Percentiles rank a stretch among this genome's conserved stretches.
Evolutionary conservation across 2,329 filamentous ascomycete genomes (phyloP).

Genomic region (Phialophora expanda): DNA sequence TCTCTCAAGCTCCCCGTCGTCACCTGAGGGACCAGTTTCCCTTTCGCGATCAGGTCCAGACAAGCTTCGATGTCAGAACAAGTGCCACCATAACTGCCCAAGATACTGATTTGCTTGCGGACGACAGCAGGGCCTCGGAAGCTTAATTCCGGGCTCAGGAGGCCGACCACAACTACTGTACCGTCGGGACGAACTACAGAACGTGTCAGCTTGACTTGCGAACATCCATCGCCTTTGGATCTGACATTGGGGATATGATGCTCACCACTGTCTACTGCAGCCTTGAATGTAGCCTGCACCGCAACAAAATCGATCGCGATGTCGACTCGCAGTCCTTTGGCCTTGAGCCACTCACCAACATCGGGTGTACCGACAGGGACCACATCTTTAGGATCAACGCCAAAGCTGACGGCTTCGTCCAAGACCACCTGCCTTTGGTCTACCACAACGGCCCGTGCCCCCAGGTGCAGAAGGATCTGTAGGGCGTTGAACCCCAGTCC

Average conservation of each 20-base stretch:
- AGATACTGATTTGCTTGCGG: conserved; percentile 22
- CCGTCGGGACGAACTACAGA: conserved; percentile 24
- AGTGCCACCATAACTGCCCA: conserved; percentile 32
- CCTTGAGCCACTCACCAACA: conserved; percentile 20
- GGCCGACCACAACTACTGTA: conserved; percentile 28
- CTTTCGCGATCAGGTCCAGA: conserved; percentile 25
- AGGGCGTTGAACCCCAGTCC: conserved; percentile 44
- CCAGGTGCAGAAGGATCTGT: conserved; percentile 54
- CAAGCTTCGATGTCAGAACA: conserved; percentile 20
- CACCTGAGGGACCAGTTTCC: conserved; percentile 28
- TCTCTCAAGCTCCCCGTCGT: conserved; percentile 19
- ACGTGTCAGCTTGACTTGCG: no score
- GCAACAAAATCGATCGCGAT: conserved; percentile 32
- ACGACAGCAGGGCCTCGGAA: conserved; percentile 16
- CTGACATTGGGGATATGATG: neutral
- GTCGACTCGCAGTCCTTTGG: conserved; percentile 18
- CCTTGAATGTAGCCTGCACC: conserved; percentile 20
- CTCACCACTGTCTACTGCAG: conserved; percentile 22
- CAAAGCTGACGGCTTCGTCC: conserved; percentile 43
- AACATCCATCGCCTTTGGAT: no score
- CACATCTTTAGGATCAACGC: conserved; percentile 38
- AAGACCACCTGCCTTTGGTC: conserved; percentile 44
- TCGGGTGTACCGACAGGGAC: conserved; percentile 19
- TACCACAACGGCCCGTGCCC: conserved; percentile 52
- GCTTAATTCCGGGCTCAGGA: conserved; percentile 17